Evolutionary conservation across 257 asterid species (phyloP).

Genomic region (Handroanthus guayacan): DNA sequence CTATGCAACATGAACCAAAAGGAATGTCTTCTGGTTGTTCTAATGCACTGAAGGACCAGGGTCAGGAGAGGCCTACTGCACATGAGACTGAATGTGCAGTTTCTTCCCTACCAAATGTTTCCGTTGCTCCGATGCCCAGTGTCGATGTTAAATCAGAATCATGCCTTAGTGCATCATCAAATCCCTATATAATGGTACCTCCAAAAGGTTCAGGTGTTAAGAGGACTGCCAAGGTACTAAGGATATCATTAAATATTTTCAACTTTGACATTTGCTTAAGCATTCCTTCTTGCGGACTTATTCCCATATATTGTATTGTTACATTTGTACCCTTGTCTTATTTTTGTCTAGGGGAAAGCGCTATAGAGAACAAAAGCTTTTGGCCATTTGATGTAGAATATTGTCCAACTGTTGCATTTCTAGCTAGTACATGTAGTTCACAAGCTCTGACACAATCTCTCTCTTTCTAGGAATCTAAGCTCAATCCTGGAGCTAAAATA

Average conservation of each 20-base stretch:
- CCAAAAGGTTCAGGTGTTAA: conserved; percentile 50
- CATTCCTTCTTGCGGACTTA: background rate
- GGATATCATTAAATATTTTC: conserved; percentile 13
- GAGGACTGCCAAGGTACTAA: conserved; percentile 57
- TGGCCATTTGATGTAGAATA: conserved; percentile 7
- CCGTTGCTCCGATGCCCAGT: conserved; percentile 41
- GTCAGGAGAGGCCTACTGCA: conserved; percentile 40
- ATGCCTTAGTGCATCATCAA: conserved; percentile 54
- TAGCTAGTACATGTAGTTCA: conserved; percentile 10
- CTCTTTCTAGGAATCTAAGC: conserved; percentile 73
- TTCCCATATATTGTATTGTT: conserved; percentile 1
- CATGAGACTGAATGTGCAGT: conserved; percentile 41
- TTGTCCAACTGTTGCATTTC: background rate
- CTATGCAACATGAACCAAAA: conserved; percentile 35
- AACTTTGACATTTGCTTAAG: conserved; percentile 10
- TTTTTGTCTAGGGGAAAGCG: conserved; percentile 13
- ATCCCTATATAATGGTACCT: conserved; percentile 49
- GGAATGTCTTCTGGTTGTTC: conserved; percentile 40
- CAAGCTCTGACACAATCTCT: conserved; percentile 26
- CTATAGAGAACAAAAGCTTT: background rate
- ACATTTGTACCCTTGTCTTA: conserved; percentile 14
- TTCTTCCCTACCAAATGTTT: conserved; percentile 43
- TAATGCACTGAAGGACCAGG: conserved; percentile 43
- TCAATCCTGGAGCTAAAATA: conserved; percentile 86
- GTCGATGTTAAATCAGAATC: conserved; percentile 47